Evolutionary conservation across 192 early-diverging fungal genomes (phyloP).

Genomic region (Dissophora ornata): DNA sequence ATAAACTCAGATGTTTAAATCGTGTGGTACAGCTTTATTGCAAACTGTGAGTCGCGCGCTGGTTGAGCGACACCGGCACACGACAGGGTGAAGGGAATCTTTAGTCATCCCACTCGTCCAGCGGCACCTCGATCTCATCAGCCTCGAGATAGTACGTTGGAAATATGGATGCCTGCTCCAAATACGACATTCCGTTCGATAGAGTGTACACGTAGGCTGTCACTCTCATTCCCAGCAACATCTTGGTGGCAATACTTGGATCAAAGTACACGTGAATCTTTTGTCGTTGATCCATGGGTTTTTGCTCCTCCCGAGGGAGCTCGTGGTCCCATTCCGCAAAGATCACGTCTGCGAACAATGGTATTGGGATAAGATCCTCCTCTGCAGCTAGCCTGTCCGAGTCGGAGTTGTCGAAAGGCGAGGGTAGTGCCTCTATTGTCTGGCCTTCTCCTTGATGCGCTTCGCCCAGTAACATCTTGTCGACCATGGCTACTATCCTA

Average conservation of each 20-base stretch:
- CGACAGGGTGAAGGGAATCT: too few relatives aligned
- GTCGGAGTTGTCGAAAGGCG: background rate
- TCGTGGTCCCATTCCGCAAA: conserved; percentile 21
- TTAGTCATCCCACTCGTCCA: conserved; percentile 10
- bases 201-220: conserved; percentile 25
- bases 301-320: conserved; percentile 6
- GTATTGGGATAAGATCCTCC: background rate
- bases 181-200: conserved; percentile 47
- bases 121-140: conserved; percentile 9
- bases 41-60: too few relatives aligned
- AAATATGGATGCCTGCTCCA: conserved; percentile 28
- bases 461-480: conserved; percentile 15
- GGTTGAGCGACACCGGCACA: too few relatives aligned
- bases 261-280: conserved; percentile 38
- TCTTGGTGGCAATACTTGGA: background rate
- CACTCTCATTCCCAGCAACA: conserved; percentile 31
- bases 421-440: background rate
- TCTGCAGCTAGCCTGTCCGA: background rate
- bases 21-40: background rate
- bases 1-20: too few relatives aligned
- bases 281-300: conserved; percentile 14
- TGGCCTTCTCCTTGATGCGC: background rate
- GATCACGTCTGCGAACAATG: conserved; percentile 13
- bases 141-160: conserved; percentile 45
- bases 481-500: conserved; percentile 24